Evolutionary conservation across 2,329 filamentous ascomycete species (phyloP).

Genomic region (Colletotrichum sp.): DNA sequence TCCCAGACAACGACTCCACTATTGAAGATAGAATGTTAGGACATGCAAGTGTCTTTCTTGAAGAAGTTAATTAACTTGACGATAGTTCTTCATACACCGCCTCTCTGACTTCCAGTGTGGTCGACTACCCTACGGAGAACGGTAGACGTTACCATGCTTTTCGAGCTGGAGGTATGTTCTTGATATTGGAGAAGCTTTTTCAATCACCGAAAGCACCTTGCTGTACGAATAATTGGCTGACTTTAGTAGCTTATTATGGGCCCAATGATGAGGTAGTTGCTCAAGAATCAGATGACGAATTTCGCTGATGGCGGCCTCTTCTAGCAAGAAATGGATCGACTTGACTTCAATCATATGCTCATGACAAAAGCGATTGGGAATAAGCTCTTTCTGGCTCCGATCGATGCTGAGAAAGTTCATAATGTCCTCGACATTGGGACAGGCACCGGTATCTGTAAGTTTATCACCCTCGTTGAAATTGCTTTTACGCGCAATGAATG

Average conservation of each 20-base stretch:
- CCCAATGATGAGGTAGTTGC: conserved; percentile 37
- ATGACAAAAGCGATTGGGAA: neutral
- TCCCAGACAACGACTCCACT: neutral
- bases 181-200: neutral
- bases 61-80: fast-evolving
- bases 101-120: neutral
- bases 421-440: neutral
- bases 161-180: neutral
- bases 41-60: neutral
- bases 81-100: neutral
- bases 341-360: neutral
- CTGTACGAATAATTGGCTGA: neutral
- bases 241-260: conserved; percentile 26
- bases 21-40: neutral
- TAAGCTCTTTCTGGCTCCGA: neutral
- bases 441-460: neutral
- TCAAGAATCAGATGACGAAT: fast-evolving
- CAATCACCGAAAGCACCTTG: fast-evolving
- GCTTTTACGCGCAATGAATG: neutral
- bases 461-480: neutral
- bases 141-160: neutral
- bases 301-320: neutral
- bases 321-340: neutral
- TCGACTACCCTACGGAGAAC: neutral
- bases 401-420: neutral